Percentiles rank a stretch among this genome's conserved stretches.
Conservation (phyloP, 2,329 filamentous ascomycete species). For the Phialophora tarda region DNA sequence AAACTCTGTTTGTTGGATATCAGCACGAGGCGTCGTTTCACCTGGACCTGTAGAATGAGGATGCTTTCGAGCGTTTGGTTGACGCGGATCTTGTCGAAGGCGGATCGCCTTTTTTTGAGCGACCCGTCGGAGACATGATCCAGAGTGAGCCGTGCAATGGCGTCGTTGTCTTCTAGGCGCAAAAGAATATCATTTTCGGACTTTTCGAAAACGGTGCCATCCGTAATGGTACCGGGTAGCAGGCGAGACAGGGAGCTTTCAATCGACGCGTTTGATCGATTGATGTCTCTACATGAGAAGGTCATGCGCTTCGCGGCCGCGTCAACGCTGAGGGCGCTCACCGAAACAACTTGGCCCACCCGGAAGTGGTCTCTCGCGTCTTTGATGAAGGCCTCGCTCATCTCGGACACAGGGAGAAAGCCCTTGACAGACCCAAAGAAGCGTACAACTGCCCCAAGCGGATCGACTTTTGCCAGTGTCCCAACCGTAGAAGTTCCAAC, state of each 20-base stretch:
- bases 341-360: constrained; percentile 85
- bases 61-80: constrained; percentile 82
- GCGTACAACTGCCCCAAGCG: constrained; percentile 83
- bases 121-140: constrained; percentile 87
- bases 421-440: constrained; percentile 86
- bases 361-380: constrained; percentile 90
- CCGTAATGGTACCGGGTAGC: constrained; percentile 73
- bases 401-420: constrained; percentile 91
- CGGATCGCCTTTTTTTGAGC: constrained; percentile 73
- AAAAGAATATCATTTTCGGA: constrained; percentile 76
- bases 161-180: constrained; percentile 72
- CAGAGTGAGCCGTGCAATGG: constrained; percentile 78
- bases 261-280: constrained; percentile 40
- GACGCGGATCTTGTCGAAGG: constrained; percentile 79
- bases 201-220: constrained; percentile 81
- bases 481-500: constrained; percentile 81
- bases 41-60: constrained; percentile 84
- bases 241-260: constrained; percentile 49
- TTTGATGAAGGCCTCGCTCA: constrained; percentile 95
- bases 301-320: constrained; percentile 72
- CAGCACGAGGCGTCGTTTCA: constrained; percentile 74
- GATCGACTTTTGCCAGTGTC: constrained; percentile 80
- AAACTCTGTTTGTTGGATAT: constrained; percentile 85
- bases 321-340: constrained; percentile 84
- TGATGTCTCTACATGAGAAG: constrained; percentile 91